Conservation (phyloP, 192 early-diverging fungal species). For the Pilaira anomala region DNA sequence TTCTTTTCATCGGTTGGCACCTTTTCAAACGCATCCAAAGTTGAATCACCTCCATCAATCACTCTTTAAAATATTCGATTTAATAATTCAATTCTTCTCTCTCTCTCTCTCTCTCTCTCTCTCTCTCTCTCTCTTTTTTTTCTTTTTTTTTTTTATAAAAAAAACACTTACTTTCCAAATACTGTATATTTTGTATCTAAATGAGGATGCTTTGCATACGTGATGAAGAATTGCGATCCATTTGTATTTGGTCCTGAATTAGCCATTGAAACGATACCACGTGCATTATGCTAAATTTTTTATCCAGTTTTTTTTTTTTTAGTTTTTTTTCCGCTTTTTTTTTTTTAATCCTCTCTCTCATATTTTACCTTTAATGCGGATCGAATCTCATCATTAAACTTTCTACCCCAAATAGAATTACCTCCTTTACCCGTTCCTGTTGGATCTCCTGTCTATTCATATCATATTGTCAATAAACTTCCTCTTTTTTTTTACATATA, state of each 20-base stretch:
- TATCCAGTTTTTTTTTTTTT: background rate
- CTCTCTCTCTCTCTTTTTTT: background rate
- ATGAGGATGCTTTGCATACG: conserved; percentile 81
- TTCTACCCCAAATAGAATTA: conserved; percentile 78
- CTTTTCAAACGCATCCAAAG: conserved; percentile 83
- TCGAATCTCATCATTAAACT: conserved; percentile 81
- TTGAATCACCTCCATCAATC: conserved; percentile 80
- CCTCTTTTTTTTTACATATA: background rate
- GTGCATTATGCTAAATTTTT: conserved; percentile 78
- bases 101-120: background rate
- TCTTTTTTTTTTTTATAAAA: background rate
- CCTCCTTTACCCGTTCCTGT: conserved; percentile 86
- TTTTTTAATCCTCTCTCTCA: background rate
- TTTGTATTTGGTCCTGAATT: conserved; percentile 89
- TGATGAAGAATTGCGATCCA: conserved; percentile 90
- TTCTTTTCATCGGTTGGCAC: conserved; percentile 82
- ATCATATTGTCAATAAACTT: background rate
- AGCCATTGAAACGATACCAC: conserved; percentile 91
- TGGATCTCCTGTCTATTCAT: conserved; percentile 75
- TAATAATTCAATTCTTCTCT: too few species aligned
- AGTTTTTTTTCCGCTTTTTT: background rate
- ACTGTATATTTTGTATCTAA: conserved; percentile 91
- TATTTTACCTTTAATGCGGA: conserved; percentile 64
- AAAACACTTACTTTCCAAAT: conserved; percentile 67
- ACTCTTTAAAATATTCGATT: conserved; percentile 50